Conservation (phyloP, 352 stramenopile species). For the Phytophthora palmivora region DNA sequence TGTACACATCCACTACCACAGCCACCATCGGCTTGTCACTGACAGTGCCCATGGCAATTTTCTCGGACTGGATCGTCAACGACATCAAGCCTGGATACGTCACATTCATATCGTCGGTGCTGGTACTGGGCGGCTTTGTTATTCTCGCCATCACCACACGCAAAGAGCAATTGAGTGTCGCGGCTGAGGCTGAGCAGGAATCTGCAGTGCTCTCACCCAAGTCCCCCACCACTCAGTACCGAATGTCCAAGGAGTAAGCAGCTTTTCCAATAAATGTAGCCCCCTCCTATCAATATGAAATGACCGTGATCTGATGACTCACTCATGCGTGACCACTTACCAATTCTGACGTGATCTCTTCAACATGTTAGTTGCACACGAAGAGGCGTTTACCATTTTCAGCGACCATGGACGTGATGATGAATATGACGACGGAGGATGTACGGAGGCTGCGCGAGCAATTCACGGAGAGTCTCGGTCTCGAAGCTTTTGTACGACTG, state of each 20-base stretch:
- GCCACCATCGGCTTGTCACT: constrained; percentile 96
- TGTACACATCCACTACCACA: constrained; percentile 97
- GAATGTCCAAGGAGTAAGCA: constrained; percentile 40
- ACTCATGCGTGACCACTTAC: background rate
- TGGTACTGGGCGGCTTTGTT: constrained; percentile 84
- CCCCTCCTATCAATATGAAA: constrained; percentile 22
- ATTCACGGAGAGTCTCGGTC: constrained; percentile 54
- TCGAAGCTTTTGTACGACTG: constrained; percentile 76
- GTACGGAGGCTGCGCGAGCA: constrained; percentile 63
- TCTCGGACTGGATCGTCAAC: constrained; percentile 88
- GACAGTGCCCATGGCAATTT: constrained; percentile 96
- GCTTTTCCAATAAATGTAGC: background rate
- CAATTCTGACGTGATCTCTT: constrained; percentile 4
- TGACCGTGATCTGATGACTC: constrained; percentile 2
- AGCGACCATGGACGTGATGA: constrained; percentile 82
- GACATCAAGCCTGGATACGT: constrained; percentile 52
- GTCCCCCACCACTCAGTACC: constrained; percentile 38
- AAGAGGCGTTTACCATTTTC: constrained; percentile 3
- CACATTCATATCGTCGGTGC: constrained; percentile 64
- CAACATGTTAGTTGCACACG: background rate
- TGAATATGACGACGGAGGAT: constrained; percentile 86
- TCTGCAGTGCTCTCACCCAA: constrained; percentile 32
- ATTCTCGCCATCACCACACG: constrained; percentile 52
- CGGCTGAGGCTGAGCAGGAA: constrained; percentile 7
- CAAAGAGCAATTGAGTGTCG: constrained; percentile 36